Percentiles rank a stretch among this genome's conserved stretches.
These are phyloP conservation scores for Croton laevigatus DNA, from an alignment of 441 rosid species.

Conservation along the genomic window DNA sequence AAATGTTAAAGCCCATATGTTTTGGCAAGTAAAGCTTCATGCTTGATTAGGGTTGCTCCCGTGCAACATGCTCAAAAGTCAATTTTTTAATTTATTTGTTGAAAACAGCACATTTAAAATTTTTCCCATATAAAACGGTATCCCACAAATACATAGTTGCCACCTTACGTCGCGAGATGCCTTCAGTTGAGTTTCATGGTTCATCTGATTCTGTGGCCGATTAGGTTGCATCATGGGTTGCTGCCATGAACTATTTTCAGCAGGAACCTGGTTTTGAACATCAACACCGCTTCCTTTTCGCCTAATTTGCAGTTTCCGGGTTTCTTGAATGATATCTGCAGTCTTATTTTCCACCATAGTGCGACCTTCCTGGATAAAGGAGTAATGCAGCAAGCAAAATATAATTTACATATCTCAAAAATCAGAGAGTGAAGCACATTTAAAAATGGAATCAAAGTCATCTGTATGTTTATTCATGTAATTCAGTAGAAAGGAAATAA, in stretches of 20 bases:
- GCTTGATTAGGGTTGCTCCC: background rate
- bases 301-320: conserved; percentile 61
- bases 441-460: background rate
- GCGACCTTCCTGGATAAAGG: conserved; percentile 65
- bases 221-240: conserved; percentile 42
- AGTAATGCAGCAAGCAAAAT: conserved; percentile 11
- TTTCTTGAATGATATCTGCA: conserved; percentile 66
- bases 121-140: conserved; percentile 27
- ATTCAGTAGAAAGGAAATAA: too few relatives aligned
- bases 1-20: background rate
- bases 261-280: conserved; percentile 34
- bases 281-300: conserved; percentile 50
- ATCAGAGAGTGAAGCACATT: background rate
- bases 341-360: conserved; percentile 71
- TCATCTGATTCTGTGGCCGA: conserved; percentile 42
- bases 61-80: background rate
- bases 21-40: background rate
- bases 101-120: conserved; percentile 10
- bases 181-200: conserved; percentile 85
- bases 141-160: conserved; percentile 50
- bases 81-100: background rate
- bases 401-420: background rate
- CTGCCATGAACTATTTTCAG: conserved; percentile 43
- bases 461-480: too few relatives aligned
- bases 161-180: conserved; percentile 99